Base-by-base conservation (phyloP, 306 rosid species). In the peach (Prunus persica) region DNA sequence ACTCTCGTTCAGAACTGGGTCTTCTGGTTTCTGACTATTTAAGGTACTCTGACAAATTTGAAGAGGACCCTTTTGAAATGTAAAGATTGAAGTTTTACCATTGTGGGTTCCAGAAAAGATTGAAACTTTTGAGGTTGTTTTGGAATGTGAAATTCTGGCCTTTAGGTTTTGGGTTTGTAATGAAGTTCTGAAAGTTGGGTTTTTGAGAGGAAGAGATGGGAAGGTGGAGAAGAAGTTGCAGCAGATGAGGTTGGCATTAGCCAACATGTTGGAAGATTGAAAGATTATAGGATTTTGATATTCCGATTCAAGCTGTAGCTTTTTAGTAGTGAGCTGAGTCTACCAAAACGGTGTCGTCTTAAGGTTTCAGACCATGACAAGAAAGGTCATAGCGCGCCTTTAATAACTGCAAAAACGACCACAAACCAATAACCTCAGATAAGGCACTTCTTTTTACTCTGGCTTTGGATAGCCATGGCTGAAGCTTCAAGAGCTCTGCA, bases 401-500 rank as follows among this genome's bases (percentile, higher is more conserved):
- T 9, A 43, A 8, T 73, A 69, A 62, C 78, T 19, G 80, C 76
- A 27, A 57, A 56, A 80, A 72, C 74, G 27, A 46, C 50, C 75
- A 55, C 61, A 38, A 34, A 20, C 54, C 64, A 28, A 4, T 67
- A 56, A 64, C 41, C 56, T n/a, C 51, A 75, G 98, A 91, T 88
- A 88, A 91, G 97, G 87, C 81, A 38, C 43, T 24, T 7, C n/a
- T 46, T 49, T 16, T 30, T 38, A 28, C 80, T 65, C 63, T 27
- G 62, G 5, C 15, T 16, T 1, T 25, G 34, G 10, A 58, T 46
- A 81, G 84, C 85, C 90, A 94, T 94, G 97, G 93, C 85, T 25
- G 92, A 88, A 84, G 91, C 86, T 85, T 86, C 93, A 55, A 74
- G 81, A 66, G 74, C 81, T 56, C 63, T 78, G 43, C 82, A 83